Evolutionary conservation across 1,284 basidiomycete species (phyloP).

Genomic region (Pisolithus thermaeus): DNA sequence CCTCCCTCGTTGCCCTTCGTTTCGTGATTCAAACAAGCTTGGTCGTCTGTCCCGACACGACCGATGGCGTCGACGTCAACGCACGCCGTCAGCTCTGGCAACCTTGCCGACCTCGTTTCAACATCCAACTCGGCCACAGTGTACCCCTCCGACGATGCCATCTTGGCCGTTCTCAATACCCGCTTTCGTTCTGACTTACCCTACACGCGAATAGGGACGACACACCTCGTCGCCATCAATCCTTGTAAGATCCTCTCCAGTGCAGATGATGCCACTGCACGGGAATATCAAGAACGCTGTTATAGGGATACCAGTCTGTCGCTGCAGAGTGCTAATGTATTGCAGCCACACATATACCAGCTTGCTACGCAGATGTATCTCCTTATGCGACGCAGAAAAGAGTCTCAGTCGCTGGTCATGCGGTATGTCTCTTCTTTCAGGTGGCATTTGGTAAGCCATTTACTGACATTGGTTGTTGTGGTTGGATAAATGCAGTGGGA

Average conservation of each 20-base stretch:
- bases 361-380: slow-evolving; percentile 79
- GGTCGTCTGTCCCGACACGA: slow-evolving; percentile 30
- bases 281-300: slow-evolving; percentile 75
- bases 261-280: slow-evolving; percentile 74
- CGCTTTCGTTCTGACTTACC: slow-evolving; percentile 83
- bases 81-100: slow-evolving; percentile 45
- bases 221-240: slow-evolving; percentile 77
- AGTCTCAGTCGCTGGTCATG: slow-evolving; percentile 78
- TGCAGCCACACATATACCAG: slow-evolving; percentile 86
- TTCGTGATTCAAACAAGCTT: slow-evolving; percentile 1
- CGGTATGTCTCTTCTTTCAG: slow-evolving; percentile 47
- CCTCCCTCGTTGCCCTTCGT: slow-evolving; percentile 10
- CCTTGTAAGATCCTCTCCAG: slow-evolving; percentile 80
- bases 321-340: slow-evolving; percentile 49
- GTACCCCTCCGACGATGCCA: slow-evolving; percentile 77
- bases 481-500: slow-evolving; percentile 50
- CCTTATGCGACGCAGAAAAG: slow-evolving; percentile 70
- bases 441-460: not conserved
- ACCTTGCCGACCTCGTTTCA: slow-evolving; percentile 68
- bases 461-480: not conserved
- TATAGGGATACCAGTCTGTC: slow-evolving; percentile 69
- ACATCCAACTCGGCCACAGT: slow-evolving; percentile 63
- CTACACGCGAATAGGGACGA: slow-evolving; percentile 71
- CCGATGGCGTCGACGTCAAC: slow-evolving; percentile 30
- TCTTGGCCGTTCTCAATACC: slow-evolving; percentile 74